Base-by-base conservation (phyloP, 139 green algal species). In the Tetradesmus obliquus region DNA sequence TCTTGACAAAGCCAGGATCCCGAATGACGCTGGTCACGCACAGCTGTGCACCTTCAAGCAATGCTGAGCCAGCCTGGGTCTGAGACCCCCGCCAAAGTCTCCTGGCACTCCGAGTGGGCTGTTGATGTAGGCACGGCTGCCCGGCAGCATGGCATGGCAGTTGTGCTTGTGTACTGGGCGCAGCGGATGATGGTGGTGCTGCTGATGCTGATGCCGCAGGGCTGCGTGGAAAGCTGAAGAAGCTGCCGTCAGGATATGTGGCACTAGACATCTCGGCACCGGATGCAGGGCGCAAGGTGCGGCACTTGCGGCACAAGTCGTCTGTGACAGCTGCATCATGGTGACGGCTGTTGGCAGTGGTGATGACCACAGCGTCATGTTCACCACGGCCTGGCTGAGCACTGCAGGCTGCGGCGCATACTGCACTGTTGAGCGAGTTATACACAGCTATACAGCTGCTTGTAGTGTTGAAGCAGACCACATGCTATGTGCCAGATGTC, bases 211-310 rank as follows among this genome's bases (percentile, higher is more conserved):
- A 54, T n/a, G 8, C 20, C 57, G 82, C 92, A 96, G 94, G 95
- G 5, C 55, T 96, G 51, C 86, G 93, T 86, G 93, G 95, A 12
- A 95, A 95, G 76, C 89, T 96, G 53, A 92, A 82, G 80, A 95
- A 95, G 80, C 86, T 96, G 22, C 80, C 88, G 0, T 89, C 91
- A 58, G 93, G 69, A 2, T 93, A 94, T 66, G 90, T 95, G 6
- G 71, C 32, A 15, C 84, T 96, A 45, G 94, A 95, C 76, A 89
- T 86, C 1, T 69, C 90, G 24, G 83, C 88, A 8, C 91, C 92
- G 8, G 82, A 92, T 17, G 81, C 83, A 1, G 94, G 94, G 0
- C 62, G 94, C 53, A 88, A 94, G 91, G 94, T 95, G 51, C 3
- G 72, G 7, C n/a, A 13, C 51, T 53, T 20, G 55, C 19, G 13